These are phyloP conservation scores for Alternaria infectoria DNA, from an alignment of 2,329 filamentous ascomycete species.

Conservation along the genomic window DNA sequence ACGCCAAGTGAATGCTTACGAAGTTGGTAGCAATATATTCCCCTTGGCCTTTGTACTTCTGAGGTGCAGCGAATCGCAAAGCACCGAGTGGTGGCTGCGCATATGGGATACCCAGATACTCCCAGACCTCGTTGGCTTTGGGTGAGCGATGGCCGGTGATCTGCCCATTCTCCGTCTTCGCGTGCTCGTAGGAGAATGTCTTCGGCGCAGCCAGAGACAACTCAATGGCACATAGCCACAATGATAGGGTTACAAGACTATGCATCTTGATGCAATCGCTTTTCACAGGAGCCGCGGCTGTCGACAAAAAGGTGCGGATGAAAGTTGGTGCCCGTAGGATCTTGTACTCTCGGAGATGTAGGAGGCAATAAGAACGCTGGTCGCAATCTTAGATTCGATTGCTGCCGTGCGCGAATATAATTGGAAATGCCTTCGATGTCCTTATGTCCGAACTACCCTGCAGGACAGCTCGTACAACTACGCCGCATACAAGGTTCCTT, in stretches of 20 bases:
- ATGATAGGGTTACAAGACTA: not conserved
- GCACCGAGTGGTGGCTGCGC: slow-evolving; percentile 40
- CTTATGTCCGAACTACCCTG: not conserved
- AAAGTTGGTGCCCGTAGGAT: not conserved
- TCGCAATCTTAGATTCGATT: not conserved
- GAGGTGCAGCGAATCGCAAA: slow-evolving; percentile 38
- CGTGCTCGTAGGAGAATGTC: slow-evolving; percentile 18
- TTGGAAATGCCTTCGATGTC: not conserved
- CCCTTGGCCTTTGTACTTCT: slow-evolving; percentile 14
- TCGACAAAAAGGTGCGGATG: not conserved
- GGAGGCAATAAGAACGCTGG: not conserved
- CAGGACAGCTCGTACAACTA: not conserved
- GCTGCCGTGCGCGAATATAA: not conserved
- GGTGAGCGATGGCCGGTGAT: slow-evolving; percentile 32
- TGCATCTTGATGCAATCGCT: not conserved
- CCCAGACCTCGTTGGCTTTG: slow-evolving; percentile 24
- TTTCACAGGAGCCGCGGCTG: not conserved
- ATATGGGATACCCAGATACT: slow-evolving; percentile 46
- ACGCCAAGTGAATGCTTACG: slow-evolving; percentile 5
- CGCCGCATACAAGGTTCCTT: not conserved
- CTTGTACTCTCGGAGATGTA: not conserved
- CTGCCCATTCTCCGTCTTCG: slow-evolving; percentile 22
- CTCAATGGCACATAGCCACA: not conserved
- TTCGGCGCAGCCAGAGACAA: not conserved
- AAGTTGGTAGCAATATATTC: slow-evolving; percentile 18